These are phyloP conservation scores for Paspalum vaginatum DNA, from an alignment of 176 grass and related monocot genomes.

Conservation along the genomic window DNA sequence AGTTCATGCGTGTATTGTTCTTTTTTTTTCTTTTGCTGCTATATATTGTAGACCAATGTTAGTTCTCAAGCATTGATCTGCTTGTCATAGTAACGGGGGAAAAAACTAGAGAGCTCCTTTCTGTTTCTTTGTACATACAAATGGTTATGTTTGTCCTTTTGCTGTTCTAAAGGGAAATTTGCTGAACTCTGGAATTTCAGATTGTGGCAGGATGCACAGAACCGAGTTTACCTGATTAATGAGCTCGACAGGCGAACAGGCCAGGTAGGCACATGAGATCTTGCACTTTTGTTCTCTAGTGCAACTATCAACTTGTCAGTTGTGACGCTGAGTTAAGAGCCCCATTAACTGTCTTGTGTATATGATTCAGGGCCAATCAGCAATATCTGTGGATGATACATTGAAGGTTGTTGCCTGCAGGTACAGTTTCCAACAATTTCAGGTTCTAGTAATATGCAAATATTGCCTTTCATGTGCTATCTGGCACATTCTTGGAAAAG, in stretches of 20 bases:
- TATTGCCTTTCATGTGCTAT: background rate
- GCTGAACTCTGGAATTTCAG: constrained; percentile 45
- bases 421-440: constrained; percentile 52
- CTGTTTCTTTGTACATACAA: constrained; percentile 31
- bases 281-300: constrained; percentile 9
- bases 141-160: constrained; percentile 31
- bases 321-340: constrained; percentile 22
- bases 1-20: background rate
- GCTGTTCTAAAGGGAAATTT: constrained; percentile 2
- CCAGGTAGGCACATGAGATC: constrained; percentile 56
- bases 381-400: constrained; percentile 91
- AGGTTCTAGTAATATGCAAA: background rate
- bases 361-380: constrained; percentile 64
- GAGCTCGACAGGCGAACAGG: constrained; percentile 88
- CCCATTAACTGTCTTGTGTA: background rate
- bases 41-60: background rate
- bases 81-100: background rate
- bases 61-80: background rate
- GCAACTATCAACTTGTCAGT: constrained; percentile 24
- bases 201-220: constrained; percentile 94
- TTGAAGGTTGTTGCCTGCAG: constrained; percentile 95
- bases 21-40: background rate
- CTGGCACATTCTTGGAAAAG: constrained; percentile 1
- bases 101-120: background rate
- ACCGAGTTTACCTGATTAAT: constrained; percentile 81